These are phyloP conservation scores for Viridothelium virens DNA, from an alignment of 495 filamentous ascomycete species.

Conservation along the genomic window DNA sequence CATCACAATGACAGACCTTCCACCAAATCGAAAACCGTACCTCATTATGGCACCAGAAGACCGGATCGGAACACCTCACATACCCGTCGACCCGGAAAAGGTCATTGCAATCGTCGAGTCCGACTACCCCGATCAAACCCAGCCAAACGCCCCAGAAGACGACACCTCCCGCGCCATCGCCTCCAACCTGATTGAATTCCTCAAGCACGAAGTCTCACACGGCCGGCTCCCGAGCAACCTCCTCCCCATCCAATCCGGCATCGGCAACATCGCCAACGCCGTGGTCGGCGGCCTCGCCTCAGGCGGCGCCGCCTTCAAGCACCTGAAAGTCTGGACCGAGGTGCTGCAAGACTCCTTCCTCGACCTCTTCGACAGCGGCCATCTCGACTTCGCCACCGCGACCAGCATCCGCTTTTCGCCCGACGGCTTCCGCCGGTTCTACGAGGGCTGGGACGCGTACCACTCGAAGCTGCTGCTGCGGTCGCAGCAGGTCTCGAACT, in stretches of 20 bases:
- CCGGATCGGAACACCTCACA: constrained; percentile 73
- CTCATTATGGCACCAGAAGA: constrained; percentile 72
- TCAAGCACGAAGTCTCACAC: constrained; percentile 68
- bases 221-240: constrained; percentile 72
- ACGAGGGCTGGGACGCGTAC: constrained; percentile 76
- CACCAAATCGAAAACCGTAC: constrained; percentile 75
- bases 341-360: constrained; percentile 92
- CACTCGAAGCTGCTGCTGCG: constrained; percentile 77
- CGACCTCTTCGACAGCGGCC: constrained; percentile 84
- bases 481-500: constrained; percentile 82
- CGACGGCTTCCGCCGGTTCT: constrained; percentile 87
- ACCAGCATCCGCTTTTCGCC: constrained; percentile 89
- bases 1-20: constrained; percentile 78
- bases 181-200: constrained; percentile 75
- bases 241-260: constrained; percentile 79
- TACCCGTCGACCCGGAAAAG: constrained; percentile 83
- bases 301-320: constrained; percentile 67
- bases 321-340: constrained; percentile 90
- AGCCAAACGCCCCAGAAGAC: constrained; percentile 69
- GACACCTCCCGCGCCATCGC: constrained; percentile 65
- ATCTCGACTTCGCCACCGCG: constrained; percentile 84
- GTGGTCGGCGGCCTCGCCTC: constrained; percentile 73
- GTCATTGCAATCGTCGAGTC: constrained; percentile 81
- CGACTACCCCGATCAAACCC: constrained; percentile 75
- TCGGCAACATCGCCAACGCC: constrained; percentile 92